Evolutionary conservation across 345 rosid genomes (phyloP).

Genomic region (Citrus australasica): DNA sequence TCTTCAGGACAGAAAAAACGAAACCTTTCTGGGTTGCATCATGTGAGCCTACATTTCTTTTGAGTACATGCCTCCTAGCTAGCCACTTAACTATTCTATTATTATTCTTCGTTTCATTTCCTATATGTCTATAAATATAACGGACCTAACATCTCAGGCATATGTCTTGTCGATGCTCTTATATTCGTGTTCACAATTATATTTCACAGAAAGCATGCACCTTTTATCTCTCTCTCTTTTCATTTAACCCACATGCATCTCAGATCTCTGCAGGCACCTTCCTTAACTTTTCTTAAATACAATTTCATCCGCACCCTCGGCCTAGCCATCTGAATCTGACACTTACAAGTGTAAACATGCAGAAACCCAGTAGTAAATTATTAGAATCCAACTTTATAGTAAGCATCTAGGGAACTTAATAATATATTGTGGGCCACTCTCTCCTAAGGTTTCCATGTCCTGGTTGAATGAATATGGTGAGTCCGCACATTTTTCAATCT

Average conservation of each 20-base stretch:
- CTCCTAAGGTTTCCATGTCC: slow-evolving; percentile 7
- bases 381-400: background rate
- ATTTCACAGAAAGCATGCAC: slow-evolving; percentile 3
- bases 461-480: slow-evolving; percentile 21
- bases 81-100: background rate
- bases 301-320: background rate
- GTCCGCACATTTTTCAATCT: slow-evolving; percentile 28
- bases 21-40: slow-evolving; percentile 21
- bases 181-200: slow-evolving; percentile 1
- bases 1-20: slow-evolving; percentile 9
- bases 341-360: background rate
- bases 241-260: slow-evolving; percentile 34
- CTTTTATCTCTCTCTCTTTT: slow-evolving; percentile 8
- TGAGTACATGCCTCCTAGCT: background rate
- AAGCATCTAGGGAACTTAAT: too few relatives aligned
- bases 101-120: background rate
- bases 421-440: background rate
- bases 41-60: slow-evolving; percentile 21
- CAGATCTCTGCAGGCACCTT: slow-evolving; percentile 18
- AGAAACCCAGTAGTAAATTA: background rate
- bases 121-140: too few relatives aligned
- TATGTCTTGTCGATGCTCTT: slow-evolving; percentile 24
- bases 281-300: slow-evolving; percentile 13
- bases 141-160: slow-evolving; percentile 17
- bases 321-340: slow-evolving; percentile 10